Percentiles rank a stretch among this genome's conserved stretches.
phyloP scores from a whole-genome alignment of 768 basidiomycete genomes.

The Saitozyma podzolica region DNA sequence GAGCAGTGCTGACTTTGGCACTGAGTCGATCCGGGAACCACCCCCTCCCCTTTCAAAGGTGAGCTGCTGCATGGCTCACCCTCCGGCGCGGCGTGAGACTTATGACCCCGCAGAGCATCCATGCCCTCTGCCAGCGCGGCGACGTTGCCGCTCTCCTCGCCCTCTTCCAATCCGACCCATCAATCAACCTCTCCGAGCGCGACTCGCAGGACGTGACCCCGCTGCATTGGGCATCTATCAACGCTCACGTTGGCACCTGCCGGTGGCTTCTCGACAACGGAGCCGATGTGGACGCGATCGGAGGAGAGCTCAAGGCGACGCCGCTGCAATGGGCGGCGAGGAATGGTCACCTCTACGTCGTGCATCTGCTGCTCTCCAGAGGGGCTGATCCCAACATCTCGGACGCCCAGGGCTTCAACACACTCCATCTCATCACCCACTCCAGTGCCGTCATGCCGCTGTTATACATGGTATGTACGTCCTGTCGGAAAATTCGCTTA shows the following conservation, averaged over 20 bases:
- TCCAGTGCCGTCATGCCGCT: slow-evolving; percentile 93
- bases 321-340: slow-evolving; percentile 97
- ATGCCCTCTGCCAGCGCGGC: slow-evolving; percentile 83
- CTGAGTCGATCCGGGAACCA: slow-evolving; percentile 22
- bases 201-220: slow-evolving; percentile 92
- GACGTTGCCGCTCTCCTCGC: slow-evolving; percentile 48
- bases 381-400: slow-evolving; percentile 87
- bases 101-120: slow-evolving; percentile 56
- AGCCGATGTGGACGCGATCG: slow-evolving; percentile 89
- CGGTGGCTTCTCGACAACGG: slow-evolving; percentile 85
- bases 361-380: slow-evolving; percentile 84
- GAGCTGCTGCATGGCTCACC: neutral
- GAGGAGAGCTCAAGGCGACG: slow-evolving; percentile 90
- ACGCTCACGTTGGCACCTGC: slow-evolving; percentile 87
- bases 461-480: slow-evolving; percentile 54
- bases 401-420: slow-evolving; percentile 95
- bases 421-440: slow-evolving; percentile 91
- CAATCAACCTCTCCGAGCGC: slow-evolving; percentile 48
- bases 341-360: slow-evolving; percentile 93
- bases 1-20: slow-evolving; percentile 24
- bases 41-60: slow-evolving; percentile 9
- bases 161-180: slow-evolving; percentile 17
- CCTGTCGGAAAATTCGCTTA: neutral
- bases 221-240: slow-evolving; percentile 97
- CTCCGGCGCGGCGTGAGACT: neutral